Conservation (phyloP, 805 yeast species). For the Barnettozyma botsteinii region DNA sequence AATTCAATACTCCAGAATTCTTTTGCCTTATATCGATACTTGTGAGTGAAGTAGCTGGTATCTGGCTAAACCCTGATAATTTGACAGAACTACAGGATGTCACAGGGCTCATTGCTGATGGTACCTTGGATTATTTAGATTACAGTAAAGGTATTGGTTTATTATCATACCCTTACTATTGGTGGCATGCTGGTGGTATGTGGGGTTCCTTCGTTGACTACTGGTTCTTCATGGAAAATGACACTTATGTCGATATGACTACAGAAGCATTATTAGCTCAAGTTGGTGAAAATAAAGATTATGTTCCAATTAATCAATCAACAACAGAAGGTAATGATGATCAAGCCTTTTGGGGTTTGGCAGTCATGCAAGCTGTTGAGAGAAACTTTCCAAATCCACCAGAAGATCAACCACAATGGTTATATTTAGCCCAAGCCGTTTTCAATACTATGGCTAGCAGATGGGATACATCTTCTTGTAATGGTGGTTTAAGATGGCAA, state of each 20-base stretch:
- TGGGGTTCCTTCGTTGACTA: conserved; percentile 55
- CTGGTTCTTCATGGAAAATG: conserved; percentile 60
- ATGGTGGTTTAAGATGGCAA: conserved; percentile 90
- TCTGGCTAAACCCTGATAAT: conserved; percentile 27
- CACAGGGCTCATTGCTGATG: conserved; percentile 52
- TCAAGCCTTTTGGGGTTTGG: conserved; percentile 90
- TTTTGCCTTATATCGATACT: conserved; percentile 2
- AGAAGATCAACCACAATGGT: conserved; percentile 58
- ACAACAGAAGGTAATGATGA: conserved; percentile 90
- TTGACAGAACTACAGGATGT: conserved; percentile 35
- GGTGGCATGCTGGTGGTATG: conserved; percentile 93
- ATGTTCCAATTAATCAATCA: conserved; percentile 75
- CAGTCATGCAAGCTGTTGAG: conserved; percentile 81
- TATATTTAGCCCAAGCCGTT: conserved; percentile 74
- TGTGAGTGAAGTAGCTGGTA: conserved; percentile 8
- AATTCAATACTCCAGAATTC: neutral
- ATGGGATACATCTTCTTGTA: conserved; percentile 63
- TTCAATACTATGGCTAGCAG: conserved; percentile 77
- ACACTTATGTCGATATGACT: conserved; percentile 51
- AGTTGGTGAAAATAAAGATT: conserved; percentile 57
- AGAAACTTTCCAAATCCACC: conserved; percentile 73
- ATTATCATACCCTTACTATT: conserved; percentile 71
- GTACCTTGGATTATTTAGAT: conserved; percentile 59
- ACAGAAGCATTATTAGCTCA: conserved; percentile 59
- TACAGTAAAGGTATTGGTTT: conserved; percentile 68